phyloP scores from a whole-genome alignment of 2,329 filamentous ascomycete species.

The Alternaria sp. region DNA sequence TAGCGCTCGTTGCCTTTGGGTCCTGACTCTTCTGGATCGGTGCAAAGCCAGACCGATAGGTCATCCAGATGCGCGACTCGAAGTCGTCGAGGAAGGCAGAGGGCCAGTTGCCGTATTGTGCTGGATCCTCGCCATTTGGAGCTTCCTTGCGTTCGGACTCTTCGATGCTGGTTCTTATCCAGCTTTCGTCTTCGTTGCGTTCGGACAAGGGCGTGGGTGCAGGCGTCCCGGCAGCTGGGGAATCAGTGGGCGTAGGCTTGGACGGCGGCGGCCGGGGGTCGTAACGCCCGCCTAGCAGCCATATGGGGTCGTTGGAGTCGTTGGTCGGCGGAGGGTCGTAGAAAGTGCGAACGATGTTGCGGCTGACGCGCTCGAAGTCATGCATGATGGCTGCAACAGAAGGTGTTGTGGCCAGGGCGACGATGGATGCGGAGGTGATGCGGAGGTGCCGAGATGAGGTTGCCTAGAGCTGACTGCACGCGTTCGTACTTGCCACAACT shows the following conservation, averaged over 20 bases:
- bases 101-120: constrained; percentile 73
- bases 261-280: constrained; percentile 41
- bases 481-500: constrained; percentile 2
- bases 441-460: constrained; percentile 18
- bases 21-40: constrained; percentile 81
- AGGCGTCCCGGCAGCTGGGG: constrained; percentile 25
- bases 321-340: constrained; percentile 91
- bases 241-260: constrained; percentile 25
- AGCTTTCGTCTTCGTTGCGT: constrained; percentile 48
- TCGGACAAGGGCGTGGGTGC: constrained; percentile 33
- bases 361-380: constrained; percentile 75
- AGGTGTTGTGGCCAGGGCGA: constrained; percentile 6
- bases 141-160: constrained; percentile 70
- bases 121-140: constrained; percentile 42
- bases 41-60: constrained; percentile 86
- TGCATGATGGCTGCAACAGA: constrained; percentile 55
- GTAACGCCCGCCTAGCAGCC: constrained; percentile 77
- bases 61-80: constrained; percentile 94
- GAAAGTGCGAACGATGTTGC: constrained; percentile 86
- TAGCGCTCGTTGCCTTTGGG: constrained; percentile 69
- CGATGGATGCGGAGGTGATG: constrained; percentile 20
- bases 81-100: constrained; percentile 87
- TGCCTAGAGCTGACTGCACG: constrained; percentile 22
- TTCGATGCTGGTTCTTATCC: constrained; percentile 73
- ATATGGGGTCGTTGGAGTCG: constrained; percentile 74